Conservation (phyloP, 2,329 filamentous ascomycete species). For the Ophiostoma ulmi region DNA sequence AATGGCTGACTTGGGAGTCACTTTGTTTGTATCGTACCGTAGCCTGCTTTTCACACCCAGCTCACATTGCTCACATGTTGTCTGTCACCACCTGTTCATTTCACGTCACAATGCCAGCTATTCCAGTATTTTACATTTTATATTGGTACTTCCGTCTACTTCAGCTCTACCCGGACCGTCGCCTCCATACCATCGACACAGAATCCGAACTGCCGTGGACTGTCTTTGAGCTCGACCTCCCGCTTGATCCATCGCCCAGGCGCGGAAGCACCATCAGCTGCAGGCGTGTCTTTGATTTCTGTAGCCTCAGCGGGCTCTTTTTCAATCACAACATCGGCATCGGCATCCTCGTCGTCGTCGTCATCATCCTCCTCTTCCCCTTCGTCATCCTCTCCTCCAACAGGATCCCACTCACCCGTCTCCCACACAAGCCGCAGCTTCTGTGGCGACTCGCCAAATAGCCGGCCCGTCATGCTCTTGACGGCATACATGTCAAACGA, state of each 20-base stretch:
- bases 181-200: constrained; percentile 71
- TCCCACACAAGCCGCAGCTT: constrained; percentile 71
- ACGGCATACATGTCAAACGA: constrained; percentile 76
- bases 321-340: too few relatives aligned
- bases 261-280: constrained; percentile 26
- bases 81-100: not conserved
- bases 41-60: not conserved
- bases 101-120: not conserved
- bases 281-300: not conserved
- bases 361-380: constrained; percentile 52
- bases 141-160: not conserved
- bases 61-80: not conserved
- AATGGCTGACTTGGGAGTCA: not conserved
- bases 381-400: constrained; percentile 56
- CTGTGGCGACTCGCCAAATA: constrained; percentile 63
- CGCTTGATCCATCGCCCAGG: constrained; percentile 63
- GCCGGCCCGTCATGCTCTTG: constrained; percentile 67
- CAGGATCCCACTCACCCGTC: constrained; percentile 84
- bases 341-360: not conserved
- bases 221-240: constrained; percentile 73
- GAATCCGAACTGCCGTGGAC: constrained; percentile 75
- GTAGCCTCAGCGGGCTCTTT: not conserved
- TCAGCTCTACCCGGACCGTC: constrained; percentile 61
- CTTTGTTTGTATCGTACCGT: not conserved
- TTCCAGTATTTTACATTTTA: too few relatives aligned